These are phyloP conservation scores for Ogataea ganodermae DNA, from an alignment of 805 yeast genomes.

Conservation along the genomic window DNA sequence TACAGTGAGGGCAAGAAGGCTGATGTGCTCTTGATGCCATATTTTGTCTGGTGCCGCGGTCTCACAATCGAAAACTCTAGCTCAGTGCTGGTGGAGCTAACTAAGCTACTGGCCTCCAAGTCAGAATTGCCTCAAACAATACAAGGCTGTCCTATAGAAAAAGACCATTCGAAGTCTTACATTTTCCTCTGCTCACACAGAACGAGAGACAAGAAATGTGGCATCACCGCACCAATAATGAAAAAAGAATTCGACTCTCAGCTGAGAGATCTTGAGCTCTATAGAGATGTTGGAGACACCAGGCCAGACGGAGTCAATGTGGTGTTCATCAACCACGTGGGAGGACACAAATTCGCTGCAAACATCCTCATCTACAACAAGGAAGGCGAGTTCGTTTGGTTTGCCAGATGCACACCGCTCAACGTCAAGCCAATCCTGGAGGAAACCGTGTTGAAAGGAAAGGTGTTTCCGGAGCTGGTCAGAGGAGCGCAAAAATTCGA, in stretches of 20 bases:
- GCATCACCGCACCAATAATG: slow-evolving; percentile 90
- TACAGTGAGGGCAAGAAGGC: slow-evolving; percentile 48
- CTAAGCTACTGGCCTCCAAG: slow-evolving; percentile 40
- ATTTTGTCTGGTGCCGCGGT: slow-evolving; percentile 66
- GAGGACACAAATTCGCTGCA: slow-evolving; percentile 95
- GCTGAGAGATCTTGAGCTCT: slow-evolving; percentile 67
- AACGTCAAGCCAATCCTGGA: slow-evolving; percentile 75
- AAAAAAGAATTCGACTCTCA: slow-evolving; percentile 74
- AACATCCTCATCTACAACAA: slow-evolving; percentile 77
- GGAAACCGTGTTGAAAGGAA: slow-evolving; percentile 67
- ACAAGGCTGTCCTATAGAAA: slow-evolving; percentile 34
- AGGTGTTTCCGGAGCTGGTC: slow-evolving; percentile 70
- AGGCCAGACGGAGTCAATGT: slow-evolving; percentile 76
- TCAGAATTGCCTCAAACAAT: slow-evolving; percentile 19
- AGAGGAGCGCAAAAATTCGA: slow-evolving; percentile 59
- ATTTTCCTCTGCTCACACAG: slow-evolving; percentile 85
- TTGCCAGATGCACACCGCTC: slow-evolving; percentile 80
- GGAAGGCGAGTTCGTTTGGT: slow-evolving; percentile 80
- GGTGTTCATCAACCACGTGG: slow-evolving; percentile 79
- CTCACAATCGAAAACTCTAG: slow-evolving; percentile 46
- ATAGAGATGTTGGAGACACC: slow-evolving; percentile 75
- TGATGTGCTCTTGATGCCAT: slow-evolving; percentile 70
- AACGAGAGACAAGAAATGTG: slow-evolving; percentile 92
- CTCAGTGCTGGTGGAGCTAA: slow-evolving; percentile 44
- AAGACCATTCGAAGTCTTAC: slow-evolving; percentile 45